phyloP scores from a whole-genome alignment of 2,329 filamentous ascomycete species.

The Aspergillus glaucus region DNA sequence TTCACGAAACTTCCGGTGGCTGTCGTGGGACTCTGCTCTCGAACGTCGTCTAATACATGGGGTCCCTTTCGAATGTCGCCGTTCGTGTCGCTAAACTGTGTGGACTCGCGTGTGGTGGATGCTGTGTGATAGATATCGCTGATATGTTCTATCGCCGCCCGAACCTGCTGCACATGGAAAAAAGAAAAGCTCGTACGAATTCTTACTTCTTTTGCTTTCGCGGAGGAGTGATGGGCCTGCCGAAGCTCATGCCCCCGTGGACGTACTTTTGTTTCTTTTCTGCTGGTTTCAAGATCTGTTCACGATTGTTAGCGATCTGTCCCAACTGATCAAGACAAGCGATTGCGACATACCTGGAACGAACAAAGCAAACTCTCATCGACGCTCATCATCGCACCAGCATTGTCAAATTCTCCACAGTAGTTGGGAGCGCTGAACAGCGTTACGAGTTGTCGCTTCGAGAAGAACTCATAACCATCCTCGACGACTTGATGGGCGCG shows the following conservation, averaged over 20 bases:
- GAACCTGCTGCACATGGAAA: conserved; percentile 75
- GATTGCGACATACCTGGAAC: conserved; percentile 68
- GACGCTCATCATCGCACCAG: conserved; percentile 99
- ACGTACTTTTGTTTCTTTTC: conserved; percentile 99
- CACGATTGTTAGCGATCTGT: background rate
- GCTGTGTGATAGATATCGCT: conserved; percentile 16
- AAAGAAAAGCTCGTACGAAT: conserved; percentile 59
- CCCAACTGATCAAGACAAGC: background rate
- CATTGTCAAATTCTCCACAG: conserved; percentile 98
- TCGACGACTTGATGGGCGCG: conserved; percentile 98
- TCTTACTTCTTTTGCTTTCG: conserved; percentile 65
- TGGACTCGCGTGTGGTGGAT: conserved; percentile 6
- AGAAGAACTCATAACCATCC: conserved; percentile 99
- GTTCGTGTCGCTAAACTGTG: conserved; percentile 12
- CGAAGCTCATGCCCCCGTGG: conserved; percentile 63
- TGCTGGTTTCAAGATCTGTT: conserved; percentile 92
- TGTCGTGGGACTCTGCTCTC: conserved; percentile 3
- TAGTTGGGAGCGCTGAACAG: conserved; percentile 98
- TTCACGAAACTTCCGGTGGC: conserved; percentile 13
- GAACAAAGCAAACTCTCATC: conserved; percentile 97
- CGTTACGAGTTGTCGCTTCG: conserved; percentile 93
- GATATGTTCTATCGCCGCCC: conserved; percentile 70
- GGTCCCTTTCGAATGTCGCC: conserved; percentile 9
- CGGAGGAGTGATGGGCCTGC: conserved; percentile 64
- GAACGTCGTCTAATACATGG: background rate